Conservation (phyloP, 495 filamentous ascomycete species). For the Neurospora hispaniola region DNA sequence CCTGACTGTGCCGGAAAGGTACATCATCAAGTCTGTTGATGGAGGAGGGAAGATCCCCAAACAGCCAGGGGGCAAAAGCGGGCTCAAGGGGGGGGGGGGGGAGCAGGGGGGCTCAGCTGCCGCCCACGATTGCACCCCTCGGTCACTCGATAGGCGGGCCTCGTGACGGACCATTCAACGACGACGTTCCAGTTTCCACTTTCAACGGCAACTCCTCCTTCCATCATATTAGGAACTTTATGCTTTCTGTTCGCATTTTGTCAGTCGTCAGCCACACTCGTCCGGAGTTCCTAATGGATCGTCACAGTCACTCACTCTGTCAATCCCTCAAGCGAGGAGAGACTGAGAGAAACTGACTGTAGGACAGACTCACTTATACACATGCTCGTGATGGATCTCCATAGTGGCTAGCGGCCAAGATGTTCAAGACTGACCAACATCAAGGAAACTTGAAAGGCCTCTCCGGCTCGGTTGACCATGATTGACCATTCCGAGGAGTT, state of each 20-base stretch:
- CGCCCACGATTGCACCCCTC: constrained; percentile 3
- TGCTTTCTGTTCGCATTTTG: background rate
- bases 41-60: background rate
- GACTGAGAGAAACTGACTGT: background rate
- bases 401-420: background rate
- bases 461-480: background rate
- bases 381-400: background rate
- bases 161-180: constrained; percentile 10
- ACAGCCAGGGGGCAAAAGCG: background rate
- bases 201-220: background rate
- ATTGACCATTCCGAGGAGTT: background rate
- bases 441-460: background rate
- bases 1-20: background rate
- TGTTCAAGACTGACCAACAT: background rate
- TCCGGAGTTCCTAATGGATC: background rate
- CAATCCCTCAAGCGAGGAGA: background rate
- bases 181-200: background rate
- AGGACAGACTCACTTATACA: background rate
- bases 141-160: constrained; percentile 13
- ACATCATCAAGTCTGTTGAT: background rate
- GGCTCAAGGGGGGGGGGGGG: constrained; percentile 6
- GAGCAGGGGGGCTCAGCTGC: constrained; percentile 18
- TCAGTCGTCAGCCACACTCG: background rate
- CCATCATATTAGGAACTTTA: background rate
- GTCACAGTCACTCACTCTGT: background rate